These are phyloP conservation scores for Mediolabrus comicus DNA, from an alignment of 108 stramenopile species.

Conservation along the genomic window DNA sequence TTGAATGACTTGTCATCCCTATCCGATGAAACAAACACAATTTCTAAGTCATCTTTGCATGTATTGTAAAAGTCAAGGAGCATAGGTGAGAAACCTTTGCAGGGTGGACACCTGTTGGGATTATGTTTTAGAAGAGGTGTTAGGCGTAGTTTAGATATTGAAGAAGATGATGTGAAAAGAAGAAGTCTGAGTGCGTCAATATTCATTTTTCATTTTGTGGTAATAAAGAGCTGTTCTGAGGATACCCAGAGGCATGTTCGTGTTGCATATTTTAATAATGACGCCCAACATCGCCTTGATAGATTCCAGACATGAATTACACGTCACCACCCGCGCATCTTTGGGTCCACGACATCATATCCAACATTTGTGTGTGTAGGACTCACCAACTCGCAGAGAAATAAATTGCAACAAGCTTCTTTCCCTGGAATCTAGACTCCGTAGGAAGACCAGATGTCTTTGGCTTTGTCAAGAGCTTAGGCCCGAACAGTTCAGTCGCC, in stretches of 20 bases:
- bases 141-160: not conserved
- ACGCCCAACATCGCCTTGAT: not conserved
- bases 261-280: too few species aligned
- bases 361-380: not conserved
- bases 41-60: slow-evolving; percentile 51
- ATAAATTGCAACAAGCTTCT: slow-evolving; percentile 63
- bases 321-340: not conserved
- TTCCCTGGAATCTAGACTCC: slow-evolving; percentile 36
- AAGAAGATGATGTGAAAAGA: not conserved
- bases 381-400: slow-evolving; percentile 59
- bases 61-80: slow-evolving; percentile 63
- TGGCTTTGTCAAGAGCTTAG: slow-evolving; percentile 33
- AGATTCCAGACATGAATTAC: not conserved
- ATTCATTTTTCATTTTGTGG: not conserved
- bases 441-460: slow-evolving; percentile 34
- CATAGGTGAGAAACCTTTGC: slow-evolving; percentile 66
- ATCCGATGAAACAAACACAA: slow-evolving; percentile 74
- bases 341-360: not conserved
- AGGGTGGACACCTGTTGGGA: slow-evolving; percentile 46
- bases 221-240: not conserved
- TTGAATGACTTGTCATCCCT: slow-evolving; percentile 48
- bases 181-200: not conserved
- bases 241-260: too few species aligned
- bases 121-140: not conserved
- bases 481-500: slow-evolving; percentile 27